These are phyloP conservation scores for Lactarius tabidus DNA, from an alignment of 768 basidiomycete genomes.

Conservation along the genomic window DNA sequence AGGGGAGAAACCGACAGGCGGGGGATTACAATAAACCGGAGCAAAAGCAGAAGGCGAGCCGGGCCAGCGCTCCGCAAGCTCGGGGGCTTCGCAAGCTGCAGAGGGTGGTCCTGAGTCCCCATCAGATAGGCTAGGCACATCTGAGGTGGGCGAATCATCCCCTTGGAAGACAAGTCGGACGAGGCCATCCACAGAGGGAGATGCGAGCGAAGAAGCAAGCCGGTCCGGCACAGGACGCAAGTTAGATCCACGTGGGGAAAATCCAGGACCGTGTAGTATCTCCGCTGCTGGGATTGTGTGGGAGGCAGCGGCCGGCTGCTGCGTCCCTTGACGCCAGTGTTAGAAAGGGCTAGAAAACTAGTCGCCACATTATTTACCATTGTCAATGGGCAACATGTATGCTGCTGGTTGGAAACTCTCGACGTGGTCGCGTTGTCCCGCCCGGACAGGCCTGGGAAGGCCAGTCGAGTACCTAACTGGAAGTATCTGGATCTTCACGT, in stretches of 20 bases:
- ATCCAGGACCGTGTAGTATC: neutral
- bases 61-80: slow-evolving; percentile 23
- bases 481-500: slow-evolving; percentile 18
- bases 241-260: neutral
- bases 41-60: slow-evolving; percentile 13
- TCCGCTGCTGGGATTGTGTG: neutral
- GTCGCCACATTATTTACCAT: slow-evolving; percentile 11
- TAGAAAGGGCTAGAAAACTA: neutral
- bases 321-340: neutral
- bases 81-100: slow-evolving; percentile 18
- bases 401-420: neutral
- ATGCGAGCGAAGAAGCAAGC: neutral
- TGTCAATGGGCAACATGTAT: slow-evolving; percentile 1
- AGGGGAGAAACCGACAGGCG: slow-evolving; percentile 12
- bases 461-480: slow-evolving; percentile 13
- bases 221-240: neutral
- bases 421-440: neutral
- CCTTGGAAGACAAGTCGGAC: slow-evolving; percentile 9
- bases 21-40: slow-evolving; percentile 14
- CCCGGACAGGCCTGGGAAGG: neutral
- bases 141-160: slow-evolving; percentile 12
- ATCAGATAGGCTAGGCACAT: slow-evolving; percentile 24
- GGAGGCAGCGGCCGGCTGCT: neutral
- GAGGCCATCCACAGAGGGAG: slow-evolving; percentile 2
- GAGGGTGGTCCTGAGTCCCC: slow-evolving; percentile 21